Percentiles rank a stretch among this genome's conserved stretches.
Conservation (phyloP, 176 grass and related monocot genomes). For the Cymbopogon citratus region DNA sequence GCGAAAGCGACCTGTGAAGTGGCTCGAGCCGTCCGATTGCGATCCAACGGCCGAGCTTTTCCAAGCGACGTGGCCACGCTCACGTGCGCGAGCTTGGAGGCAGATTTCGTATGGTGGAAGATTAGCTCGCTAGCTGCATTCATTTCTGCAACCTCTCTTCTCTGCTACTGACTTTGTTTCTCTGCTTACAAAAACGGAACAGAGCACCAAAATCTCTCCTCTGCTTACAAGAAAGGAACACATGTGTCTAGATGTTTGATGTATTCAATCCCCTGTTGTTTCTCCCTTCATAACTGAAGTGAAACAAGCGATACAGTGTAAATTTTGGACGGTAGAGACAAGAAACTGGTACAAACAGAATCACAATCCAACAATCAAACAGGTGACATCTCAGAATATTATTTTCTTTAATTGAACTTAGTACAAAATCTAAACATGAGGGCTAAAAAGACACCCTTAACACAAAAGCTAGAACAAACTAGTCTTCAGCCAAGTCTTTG, state of each 20-base stretch:
- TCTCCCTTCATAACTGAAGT: neutral
- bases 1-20: too few species aligned
- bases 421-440: constrained; percentile 33
- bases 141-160: neutral
- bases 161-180: neutral
- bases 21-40: too few species aligned
- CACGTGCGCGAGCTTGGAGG: too few species aligned
- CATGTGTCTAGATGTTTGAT: neutral
- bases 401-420: constrained; percentile 29
- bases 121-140: neutral
- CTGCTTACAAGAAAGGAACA: neutral
- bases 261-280: neutral
- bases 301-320: neutral
- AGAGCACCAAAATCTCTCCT: neutral
- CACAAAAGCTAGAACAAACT: constrained; percentile 32
- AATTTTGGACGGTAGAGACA: neutral
- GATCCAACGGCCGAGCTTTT: too few species aligned
- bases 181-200: neutral
- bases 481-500: constrained; percentile 35
- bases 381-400: constrained; percentile 14
- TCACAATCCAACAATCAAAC: neutral
- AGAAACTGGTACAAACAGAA: neutral
- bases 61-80: too few species aligned
- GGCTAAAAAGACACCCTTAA: constrained; percentile 47
- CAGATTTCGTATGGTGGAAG: too few species aligned